Base-by-base conservation (phyloP, 2,329 filamentous ascomycete genomes). In the Cadophora luteo-olivacea region DNA sequence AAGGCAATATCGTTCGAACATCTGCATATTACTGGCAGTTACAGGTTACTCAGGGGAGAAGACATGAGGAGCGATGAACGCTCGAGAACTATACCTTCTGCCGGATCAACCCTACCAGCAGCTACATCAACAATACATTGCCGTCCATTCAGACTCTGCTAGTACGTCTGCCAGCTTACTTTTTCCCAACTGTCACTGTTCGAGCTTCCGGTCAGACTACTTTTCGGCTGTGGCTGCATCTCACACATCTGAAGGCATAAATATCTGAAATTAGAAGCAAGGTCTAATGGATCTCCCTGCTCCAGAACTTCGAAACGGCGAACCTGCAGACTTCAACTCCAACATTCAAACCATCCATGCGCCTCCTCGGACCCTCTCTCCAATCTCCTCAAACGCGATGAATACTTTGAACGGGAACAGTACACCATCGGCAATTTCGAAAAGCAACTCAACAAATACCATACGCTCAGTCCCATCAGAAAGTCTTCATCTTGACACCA, bases 381-480 rank as follows among this genome's bases (percentile, higher is more conserved):
- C 75, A 29, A 58, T 74, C 29, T 75, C 75, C 45, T 62, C 66
- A 22, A 74, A 69, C 71, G 69, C 72, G 61, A 76, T 78, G 75
- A 78, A 78, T 63, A 65, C 70, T 55, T 52, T 72, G 68, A 70
- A 70, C 24, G 66, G 63, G 38, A 49, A 24, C 41, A 36, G 57
- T 22, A 61, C 52, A 61, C n/a, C 62, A 54, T 54, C 65, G 67
- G 22, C 69, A 36, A 49, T 52, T 7, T 65, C 58, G n/a, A 54
- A 69, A 45, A 75, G 70, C 65, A 66, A 68, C 19, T 61, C 70
- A 16, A 72, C 70, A 22, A 72, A 70, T 29, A 74, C 74, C 25
- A 77, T 77, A 6, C 69, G 76, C 68, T 74, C 75, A 24, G 77
- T 78, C n/a, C 70, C 73, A 22, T 63, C 71, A 22, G 75, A 75